A percentile compares a stretch with the other conserved stretches of the same genome.
Conservation (phyloP, 371 early-diverging fungal species). For the Coemansia sp. region DNA sequence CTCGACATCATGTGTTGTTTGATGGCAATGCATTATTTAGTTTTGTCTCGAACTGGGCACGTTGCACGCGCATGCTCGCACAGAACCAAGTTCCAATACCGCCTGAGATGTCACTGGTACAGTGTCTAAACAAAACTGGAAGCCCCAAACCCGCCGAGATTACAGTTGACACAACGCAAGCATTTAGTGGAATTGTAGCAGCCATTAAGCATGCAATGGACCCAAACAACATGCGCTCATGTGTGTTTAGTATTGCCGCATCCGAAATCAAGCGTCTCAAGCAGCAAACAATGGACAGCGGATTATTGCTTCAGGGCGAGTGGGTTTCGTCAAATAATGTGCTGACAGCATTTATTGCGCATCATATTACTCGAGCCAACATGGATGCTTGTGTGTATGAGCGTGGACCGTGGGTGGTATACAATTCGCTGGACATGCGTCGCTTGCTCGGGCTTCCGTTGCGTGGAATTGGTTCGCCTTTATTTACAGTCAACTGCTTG, state of each 20-base stretch:
- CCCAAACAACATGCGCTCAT: not conserved
- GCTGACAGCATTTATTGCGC: constrained; percentile 23
- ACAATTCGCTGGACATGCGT: constrained; percentile 41
- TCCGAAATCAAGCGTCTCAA: constrained; percentile 1
- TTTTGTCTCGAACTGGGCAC: constrained; percentile 33
- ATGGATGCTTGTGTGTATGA: constrained; percentile 20
- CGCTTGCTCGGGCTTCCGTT: constrained; percentile 18
- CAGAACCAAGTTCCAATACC: not conserved
- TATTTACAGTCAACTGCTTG: constrained; percentile 27
- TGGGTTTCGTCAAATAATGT: constrained; percentile 42
- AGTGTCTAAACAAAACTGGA: not conserved
- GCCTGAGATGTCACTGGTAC: not conserved
- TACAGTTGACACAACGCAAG: constrained; percentile 14
- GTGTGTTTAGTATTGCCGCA: constrained; percentile 19
- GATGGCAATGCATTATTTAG: constrained; percentile 36
- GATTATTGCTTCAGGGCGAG: constrained; percentile 13
- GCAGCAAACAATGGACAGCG: constrained; percentile 17
- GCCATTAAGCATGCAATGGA: not conserved
- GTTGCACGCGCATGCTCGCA: constrained; percentile 8
- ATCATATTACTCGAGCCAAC: constrained; percentile 30
- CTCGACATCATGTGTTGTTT: constrained; percentile 31
- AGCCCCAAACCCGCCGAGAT: constrained; percentile 13
- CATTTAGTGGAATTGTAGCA: not conserved
- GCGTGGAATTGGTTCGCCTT: constrained; percentile 33
- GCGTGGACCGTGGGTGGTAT: constrained; percentile 28